phyloP scores from a whole-genome alignment of 768 basidiomycete genomes.

The Russula emetica region DNA sequence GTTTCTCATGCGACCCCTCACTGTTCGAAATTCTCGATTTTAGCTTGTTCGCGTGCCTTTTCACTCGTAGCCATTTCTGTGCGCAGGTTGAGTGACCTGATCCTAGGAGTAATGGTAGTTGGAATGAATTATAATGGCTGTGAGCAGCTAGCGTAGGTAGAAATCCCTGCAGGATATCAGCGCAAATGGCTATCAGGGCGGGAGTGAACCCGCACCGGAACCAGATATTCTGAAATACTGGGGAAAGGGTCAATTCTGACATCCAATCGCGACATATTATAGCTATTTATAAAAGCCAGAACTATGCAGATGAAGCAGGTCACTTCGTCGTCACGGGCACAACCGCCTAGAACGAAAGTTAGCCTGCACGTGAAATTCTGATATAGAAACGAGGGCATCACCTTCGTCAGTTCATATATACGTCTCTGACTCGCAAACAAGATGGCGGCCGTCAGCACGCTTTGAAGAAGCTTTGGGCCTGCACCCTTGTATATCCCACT shows the following conservation, averaged over 20 bases:
- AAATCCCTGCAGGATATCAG: background rate
- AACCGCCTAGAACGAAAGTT: constrained; percentile 3
- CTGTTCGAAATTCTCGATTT: background rate
- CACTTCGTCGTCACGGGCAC: constrained; percentile 10
- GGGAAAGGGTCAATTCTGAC: background rate
- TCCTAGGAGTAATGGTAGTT: background rate
- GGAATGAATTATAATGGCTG: background rate
- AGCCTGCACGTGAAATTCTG: background rate
- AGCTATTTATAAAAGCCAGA: background rate
- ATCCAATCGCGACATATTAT: background rate
- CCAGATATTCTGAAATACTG: background rate
- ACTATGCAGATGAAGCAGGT: background rate
- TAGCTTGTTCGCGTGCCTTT: background rate
- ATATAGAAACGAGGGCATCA: constrained; percentile 24
- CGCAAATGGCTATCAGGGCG: background rate
- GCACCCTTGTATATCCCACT: constrained; percentile 84
- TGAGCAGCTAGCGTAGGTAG: too few relatives aligned
- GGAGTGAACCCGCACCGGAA: background rate
- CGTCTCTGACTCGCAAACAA: constrained; percentile 87
- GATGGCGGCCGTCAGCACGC: constrained; percentile 89
- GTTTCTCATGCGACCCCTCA: background rate
- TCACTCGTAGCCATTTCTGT: background rate
- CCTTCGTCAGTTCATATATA: constrained; percentile 68
- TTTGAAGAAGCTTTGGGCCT: constrained; percentile 83
- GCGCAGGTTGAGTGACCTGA: background rate